Evolutionary conservation across 2,329 filamentous ascomycete species (phyloP), one percentile per base, ranked within the genome.

Genomic region (Neonectria hederae): DNA sequence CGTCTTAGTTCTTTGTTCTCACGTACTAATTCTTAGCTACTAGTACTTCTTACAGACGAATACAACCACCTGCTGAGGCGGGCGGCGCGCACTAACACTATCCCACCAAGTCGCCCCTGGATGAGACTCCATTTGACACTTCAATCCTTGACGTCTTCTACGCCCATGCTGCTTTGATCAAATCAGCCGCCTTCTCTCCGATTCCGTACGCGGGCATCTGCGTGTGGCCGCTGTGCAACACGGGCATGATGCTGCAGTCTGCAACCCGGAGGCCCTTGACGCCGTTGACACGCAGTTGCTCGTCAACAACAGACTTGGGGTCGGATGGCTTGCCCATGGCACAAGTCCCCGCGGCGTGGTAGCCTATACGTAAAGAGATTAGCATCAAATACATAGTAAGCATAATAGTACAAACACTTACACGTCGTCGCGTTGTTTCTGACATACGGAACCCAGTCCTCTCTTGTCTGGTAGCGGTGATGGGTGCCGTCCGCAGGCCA

Each of bases 361-460:
- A 74, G 28, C 28, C 45, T 63, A 22, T 40, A n/a, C 8, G 38
- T 13, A 30, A 43, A 28, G 2, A n/a, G 14, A 32, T 48, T 40
- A 51, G 51, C 32, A 42, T 21, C 38, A 4, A 21, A 11, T 42
- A 42, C n/a, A 13, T 10, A 21, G 7, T 21, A 5, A 19, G 2
- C 7, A 5, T 9, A 3, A 42, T 14, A 14, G 11, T n/a, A n/a
- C n/a, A 10, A 9, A 13, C 38, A 76, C 80, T 79, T 79, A 85
- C 86, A 88, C 24, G 87, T 89, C 2, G 86, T 88, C n/a, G 85
- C 87, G 72, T 88, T 81, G 32, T 89, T 77, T 70, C 82, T 84
- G 6, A 90, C 84, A 69, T 84, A 84, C 0, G 82, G 80, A 38
- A 84, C 78, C 88, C 88, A 90, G 43, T 90, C 72, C 13, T 74